Base-by-base conservation (phyloP, 1,139 yeast species). In the Meyerozyma athensensis region DNA sequence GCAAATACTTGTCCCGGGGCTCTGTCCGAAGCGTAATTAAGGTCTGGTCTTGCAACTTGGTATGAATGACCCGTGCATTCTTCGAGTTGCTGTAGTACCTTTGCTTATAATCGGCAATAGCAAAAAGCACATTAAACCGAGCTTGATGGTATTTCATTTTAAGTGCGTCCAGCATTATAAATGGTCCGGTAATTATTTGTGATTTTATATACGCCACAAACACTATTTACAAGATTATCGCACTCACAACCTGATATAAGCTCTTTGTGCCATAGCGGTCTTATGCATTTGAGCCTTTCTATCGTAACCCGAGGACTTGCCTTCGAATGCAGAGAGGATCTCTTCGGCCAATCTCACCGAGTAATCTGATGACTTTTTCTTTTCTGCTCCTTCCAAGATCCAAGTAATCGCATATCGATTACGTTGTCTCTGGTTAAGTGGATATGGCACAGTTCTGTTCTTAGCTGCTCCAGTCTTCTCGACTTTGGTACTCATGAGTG, bases 271-370 rank as follows among this genome's bases (percentile, higher is more conserved):
- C 58, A 87, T 81, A 37, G 97, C 96, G 43, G 77, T 67, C 65
- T 82, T 86, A 63, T 90, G 97, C 74, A 86, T 79, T 54, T 78
- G 81, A 35, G 79, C 77, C 63, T 81, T 81, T 69, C 85, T 89
- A 44, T 86, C 97, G 59, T 79, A 85, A 20, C 95, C 92, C 32
- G 90, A 72, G 34, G 94, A 79, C 56, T 79, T 79, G 38, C 96
- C 96, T 51, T 77, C 80, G 50, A 72, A 72, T 21, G 94, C 94
- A 39, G 84, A 69, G 33, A 87, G 60, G 43, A 92, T 76, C 61
- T 92, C 97, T 63, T 92, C 97, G 23, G 92, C 92, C 42, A 92
- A 72, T 54, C 97, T 77, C 22, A 92, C 97, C 1, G 95, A 72
- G 53, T 84, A 84, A 53, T 86, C 94, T 43, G 80, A 77, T 16